Evolutionary conservation across 2,329 filamentous ascomycete genomes (phyloP), one percentile per base, ranked within the genome.

Genomic region (Shiraia sp.): DNA sequence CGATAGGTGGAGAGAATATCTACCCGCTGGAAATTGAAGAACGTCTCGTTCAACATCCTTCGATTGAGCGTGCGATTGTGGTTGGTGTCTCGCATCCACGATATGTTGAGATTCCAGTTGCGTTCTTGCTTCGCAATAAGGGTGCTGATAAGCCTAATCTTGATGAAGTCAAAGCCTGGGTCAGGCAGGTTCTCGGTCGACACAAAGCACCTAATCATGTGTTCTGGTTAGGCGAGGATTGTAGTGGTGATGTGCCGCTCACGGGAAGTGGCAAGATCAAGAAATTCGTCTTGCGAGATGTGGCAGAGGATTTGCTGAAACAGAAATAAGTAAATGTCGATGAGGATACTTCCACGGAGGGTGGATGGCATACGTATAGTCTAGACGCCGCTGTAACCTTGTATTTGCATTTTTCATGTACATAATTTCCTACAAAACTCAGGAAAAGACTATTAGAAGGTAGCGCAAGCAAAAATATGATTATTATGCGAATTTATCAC

Each of bases 11-110:
- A 24, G 67, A 70, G 31, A 70, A 69, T 40, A 69, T 71, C 78
- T 63, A 88, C 59, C 86, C 86, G 1, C 76, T 88, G 15, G 86
- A 90, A 62, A 88, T 89, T 45, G 86, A 90, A 67, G 85, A 88
- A 64, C 78, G 85, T 2, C 75, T 90, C n/a, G 72, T 83, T 32
- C 75, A 77, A 1, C 86, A 90, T 64, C 76, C 82, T 0, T 71
- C 75, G 2, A 76, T 90, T 19, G 65, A 75, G 1, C 74, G 80
- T n/a, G 86, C 86, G 10, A 78, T 87, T 33, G 86, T 89, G 2
- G 81, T 88, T 26, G 86, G 85, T 2, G 74, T 89, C 19, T 81
- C 84, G 43, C 80, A 88, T 57, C 73, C 76, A n/a, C 81, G 85
- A 57, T 88, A 88, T 55, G 86, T 86, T 37, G 86, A 90, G 60